Percentiles rank a stretch among this genome's conserved stretches.
Conservation (phyloP, 2,329 filamentous ascomycete genomes). For the Helotiales sp. region DNA sequence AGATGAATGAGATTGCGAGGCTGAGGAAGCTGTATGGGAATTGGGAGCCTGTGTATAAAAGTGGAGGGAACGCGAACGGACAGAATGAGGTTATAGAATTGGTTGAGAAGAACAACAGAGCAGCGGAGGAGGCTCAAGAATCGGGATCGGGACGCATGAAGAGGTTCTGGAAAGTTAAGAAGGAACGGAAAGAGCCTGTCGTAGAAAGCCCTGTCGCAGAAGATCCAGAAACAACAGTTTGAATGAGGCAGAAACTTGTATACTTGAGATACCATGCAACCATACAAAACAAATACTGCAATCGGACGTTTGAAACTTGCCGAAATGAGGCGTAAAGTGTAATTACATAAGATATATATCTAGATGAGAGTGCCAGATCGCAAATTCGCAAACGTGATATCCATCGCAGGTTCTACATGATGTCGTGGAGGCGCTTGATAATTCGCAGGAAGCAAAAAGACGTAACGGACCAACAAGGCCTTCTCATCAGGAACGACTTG, state of each 20-base stretch:
- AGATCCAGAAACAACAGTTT: not conserved
- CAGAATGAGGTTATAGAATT: constrained; percentile 1
- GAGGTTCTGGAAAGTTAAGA: not conserved
- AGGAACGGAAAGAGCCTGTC: not conserved
- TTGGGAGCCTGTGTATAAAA: not conserved
- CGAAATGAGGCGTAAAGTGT: not conserved
- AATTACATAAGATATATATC: not conserved
- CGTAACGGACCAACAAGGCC: not conserved
- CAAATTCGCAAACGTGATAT: not conserved
- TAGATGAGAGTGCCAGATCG: not conserved
- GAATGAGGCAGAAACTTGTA: not conserved
- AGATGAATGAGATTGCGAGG: not conserved
- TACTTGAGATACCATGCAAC: not conserved
- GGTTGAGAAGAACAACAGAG: not conserved
- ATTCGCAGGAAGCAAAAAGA: not conserved
- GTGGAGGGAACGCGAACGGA: not conserved
- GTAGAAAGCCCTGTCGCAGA: not conserved
- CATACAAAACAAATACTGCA: not conserved
- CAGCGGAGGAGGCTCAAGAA: not conserved
- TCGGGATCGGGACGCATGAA: not conserved
- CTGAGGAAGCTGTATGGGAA: constrained; percentile 1
- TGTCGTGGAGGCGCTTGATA: constrained; percentile 1
- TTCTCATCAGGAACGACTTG: constrained; percentile 1
- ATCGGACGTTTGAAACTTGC: not conserved
- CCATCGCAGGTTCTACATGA: constrained; percentile 8